Percentiles rank a stretch among this genome's conserved stretches.
Evolutionary conservation across 768 basidiomycete species (phyloP).

Genomic region (Agaricus blazei): DNA sequence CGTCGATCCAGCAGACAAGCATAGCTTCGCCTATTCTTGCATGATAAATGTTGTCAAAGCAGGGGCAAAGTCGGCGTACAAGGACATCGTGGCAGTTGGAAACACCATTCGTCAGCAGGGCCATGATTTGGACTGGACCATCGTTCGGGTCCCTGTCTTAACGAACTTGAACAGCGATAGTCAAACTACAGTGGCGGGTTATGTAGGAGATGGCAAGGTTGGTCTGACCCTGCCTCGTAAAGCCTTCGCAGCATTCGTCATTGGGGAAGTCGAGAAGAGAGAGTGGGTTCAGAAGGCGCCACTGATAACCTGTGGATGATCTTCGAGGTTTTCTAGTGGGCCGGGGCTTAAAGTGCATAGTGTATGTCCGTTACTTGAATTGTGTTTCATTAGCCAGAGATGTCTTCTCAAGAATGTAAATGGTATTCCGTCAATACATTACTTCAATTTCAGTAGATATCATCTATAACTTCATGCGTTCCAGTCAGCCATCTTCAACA

Average conservation of each 20-base stretch:
- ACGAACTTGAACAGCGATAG: conserved; percentile 37
- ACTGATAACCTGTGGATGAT: conserved; percentile 27
- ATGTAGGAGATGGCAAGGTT: conserved; percentile 59
- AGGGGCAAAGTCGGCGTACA: conserved; percentile 54
- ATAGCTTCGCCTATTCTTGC: conserved; percentile 37
- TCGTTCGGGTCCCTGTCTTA: conserved; percentile 63
- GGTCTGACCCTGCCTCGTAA: conserved; percentile 45
- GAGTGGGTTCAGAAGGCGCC: conserved; percentile 57
- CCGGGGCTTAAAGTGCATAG: neutral
- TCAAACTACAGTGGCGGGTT: conserved; percentile 47
- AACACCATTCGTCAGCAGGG: conserved; percentile 45
- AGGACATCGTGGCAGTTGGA: conserved; percentile 63
- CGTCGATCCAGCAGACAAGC: conserved; percentile 54
- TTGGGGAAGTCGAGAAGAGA: conserved; percentile 50
- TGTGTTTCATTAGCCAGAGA: too few relatives aligned
- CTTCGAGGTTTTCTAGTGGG: too few relatives aligned
- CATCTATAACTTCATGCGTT: conserved; percentile 14
- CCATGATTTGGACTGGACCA: conserved; percentile 59
- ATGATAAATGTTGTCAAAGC: conserved; percentile 38
- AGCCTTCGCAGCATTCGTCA: conserved; percentile 56
- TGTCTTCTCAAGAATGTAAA: too few relatives aligned
- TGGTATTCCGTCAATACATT: too few relatives aligned
- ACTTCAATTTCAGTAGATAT: too few relatives aligned
- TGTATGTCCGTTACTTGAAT: neutral
- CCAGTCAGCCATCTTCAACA: conserved; percentile 51